A percentile compares a stretch with the other conserved stretches of the same genome.
phyloP scores from a whole-genome alignment of 1,139 yeast species.

The Sugiyamaella neomexicana region DNA sequence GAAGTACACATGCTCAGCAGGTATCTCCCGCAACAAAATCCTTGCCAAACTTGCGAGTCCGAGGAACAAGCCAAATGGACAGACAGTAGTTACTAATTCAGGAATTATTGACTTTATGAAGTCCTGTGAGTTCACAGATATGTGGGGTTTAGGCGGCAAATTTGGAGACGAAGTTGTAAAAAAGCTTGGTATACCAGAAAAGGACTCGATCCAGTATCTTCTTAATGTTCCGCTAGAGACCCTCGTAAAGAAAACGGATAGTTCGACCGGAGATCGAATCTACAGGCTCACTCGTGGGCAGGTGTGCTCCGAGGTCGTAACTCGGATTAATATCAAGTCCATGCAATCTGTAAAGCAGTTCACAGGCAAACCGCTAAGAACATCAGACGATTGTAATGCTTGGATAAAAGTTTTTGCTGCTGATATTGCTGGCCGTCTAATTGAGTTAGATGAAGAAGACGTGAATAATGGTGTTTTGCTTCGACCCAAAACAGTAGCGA shows the following conservation, averaged over 20 bases:
- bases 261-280: constrained; percentile 43
- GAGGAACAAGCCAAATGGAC: constrained; percentile 79
- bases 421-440: constrained; percentile 68
- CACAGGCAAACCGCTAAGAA: constrained; percentile 51
- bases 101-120: constrained; percentile 55
- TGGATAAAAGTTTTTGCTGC: constrained; percentile 87
- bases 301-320: constrained; percentile 52
- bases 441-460: constrained; percentile 66
- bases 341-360: constrained; percentile 90
- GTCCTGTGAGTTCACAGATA: constrained; percentile 65
- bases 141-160: constrained; percentile 92
- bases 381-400: constrained; percentile 58
- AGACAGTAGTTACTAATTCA: constrained; percentile 63
- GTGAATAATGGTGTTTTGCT: constrained; percentile 24
- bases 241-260: constrained; percentile 45
- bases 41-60: constrained; percentile 91
- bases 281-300: constrained; percentile 67
- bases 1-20: constrained; percentile 89
- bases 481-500: constrained; percentile 42
- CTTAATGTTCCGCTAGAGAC: constrained; percentile 37
- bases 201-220: constrained; percentile 33
- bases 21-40: constrained; percentile 72
- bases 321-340: constrained; percentile 67
- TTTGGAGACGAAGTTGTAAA: constrained; percentile 62
- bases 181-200: constrained; percentile 39